Base-by-base conservation (phyloP, 768 basidiomycete genomes). In the Macrolepiota fuliginosa region DNA sequence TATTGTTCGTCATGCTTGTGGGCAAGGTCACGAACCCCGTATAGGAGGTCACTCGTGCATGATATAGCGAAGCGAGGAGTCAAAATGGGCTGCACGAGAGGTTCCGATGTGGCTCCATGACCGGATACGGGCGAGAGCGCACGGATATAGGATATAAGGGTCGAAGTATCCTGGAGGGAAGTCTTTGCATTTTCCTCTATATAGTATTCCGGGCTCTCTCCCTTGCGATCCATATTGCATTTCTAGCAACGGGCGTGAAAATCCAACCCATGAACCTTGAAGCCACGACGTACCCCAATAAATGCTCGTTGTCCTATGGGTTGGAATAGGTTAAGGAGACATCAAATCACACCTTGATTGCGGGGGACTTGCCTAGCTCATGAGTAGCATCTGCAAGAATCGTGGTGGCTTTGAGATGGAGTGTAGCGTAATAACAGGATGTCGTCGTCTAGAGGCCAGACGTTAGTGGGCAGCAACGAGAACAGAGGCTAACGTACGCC, bases 1-100 rank as follows among this genome's bases (percentile, higher is more conserved):
- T 46, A 24, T 40, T 55, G 52, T 13, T 6, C 22, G 7, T 54
- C 45, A 37, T 55, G 25, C 39, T 49, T 35, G 53, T 61, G 39
- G 0, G 90, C 90, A 42, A 96, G 74, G 4, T 75, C 65, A 9
- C 90, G 87, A 4, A 98, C 79, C 3, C 76, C 73, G 0, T 69
- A 51, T 54, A 98, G 81, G 32, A 96, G 84, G n/a, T 83, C 75
- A 12, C 79, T 72, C 0, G 94, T 86, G 74, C 94, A 96, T 11
- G 92, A 88, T 62, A 98, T 90, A 24, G 96, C 96, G 72, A 98
- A 98, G n/a, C 96, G 91, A 13, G 96, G 96, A 0, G 96, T 98
- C 46, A 98, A 76, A 68, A 94, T 87, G 4, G 96, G 96, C 59
- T 91, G 91, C 10, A 98, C 90, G 6, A 96, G 84, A 1, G 85